A percentile compares a stretch with the other conserved stretches of the same genome.
Evolutionary conservation across 202 grass and related monocot genomes (phyloP).

Genomic region (Hordeum pubiflorum): DNA sequence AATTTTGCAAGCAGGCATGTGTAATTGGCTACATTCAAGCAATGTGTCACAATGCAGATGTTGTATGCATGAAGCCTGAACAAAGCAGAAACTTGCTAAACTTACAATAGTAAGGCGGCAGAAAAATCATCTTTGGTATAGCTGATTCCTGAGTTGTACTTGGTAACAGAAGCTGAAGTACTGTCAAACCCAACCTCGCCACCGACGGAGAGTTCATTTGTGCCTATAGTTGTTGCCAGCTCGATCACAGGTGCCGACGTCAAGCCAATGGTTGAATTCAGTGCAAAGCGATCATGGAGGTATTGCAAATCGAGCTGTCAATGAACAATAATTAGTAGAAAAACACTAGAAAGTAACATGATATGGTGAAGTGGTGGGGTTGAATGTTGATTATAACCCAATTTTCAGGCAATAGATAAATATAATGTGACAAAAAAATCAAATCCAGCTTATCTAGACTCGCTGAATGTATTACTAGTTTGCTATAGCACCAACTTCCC

Average conservation of each 20-base stretch:
- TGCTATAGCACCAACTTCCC: neutral
- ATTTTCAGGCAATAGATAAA: neutral
- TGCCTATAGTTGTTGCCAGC: conserved; percentile 56
- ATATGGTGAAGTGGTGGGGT: neutral
- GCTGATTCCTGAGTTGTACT: conserved; percentile 76
- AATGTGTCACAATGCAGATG: neutral
- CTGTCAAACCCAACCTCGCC: conserved; percentile 91
- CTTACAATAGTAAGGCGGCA: conserved; percentile 61
- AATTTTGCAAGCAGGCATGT: neutral
- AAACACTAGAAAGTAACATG: neutral
- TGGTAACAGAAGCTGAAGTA: conserved; percentile 68
- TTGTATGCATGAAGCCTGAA: neutral
- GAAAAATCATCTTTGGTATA: conserved; percentile 78
- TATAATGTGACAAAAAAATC: neutral
- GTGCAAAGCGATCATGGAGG: conserved; percentile 39
- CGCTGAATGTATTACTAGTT: neutral
- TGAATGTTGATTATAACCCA: neutral
- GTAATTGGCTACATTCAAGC: neutral
- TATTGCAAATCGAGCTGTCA: conserved; percentile 89
- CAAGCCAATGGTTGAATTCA: conserved; percentile 72
- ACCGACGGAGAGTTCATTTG: conserved; percentile 52
- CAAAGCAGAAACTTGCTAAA: neutral
- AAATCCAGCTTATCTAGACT: conserved; percentile 10
- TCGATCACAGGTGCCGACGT: conserved; percentile 60
- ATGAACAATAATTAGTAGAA: conserved; percentile 2